Evolutionary conservation across 108 stramenopile species (phyloP), one percentile per base, ranked within the genome.

Genomic region (Nitzschia sp.): DNA sequence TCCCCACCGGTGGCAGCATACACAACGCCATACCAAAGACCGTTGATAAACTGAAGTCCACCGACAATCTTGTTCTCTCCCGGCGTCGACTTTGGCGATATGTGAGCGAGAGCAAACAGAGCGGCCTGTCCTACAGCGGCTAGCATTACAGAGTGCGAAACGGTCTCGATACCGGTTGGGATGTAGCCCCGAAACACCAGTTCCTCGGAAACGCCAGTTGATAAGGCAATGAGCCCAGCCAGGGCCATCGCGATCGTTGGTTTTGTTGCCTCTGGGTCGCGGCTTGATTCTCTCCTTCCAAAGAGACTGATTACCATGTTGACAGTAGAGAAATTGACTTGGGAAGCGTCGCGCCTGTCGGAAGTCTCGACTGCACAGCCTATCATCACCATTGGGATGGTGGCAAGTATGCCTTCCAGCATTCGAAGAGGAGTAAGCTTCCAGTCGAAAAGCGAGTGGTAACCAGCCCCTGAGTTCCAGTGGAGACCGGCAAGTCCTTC

Each of bases 271-370:
- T 49, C 51, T 8, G 57, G 57, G 34, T 74, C 66, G 28, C 46
- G 35, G 0, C 15, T 36, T 46, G 70, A 67, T 46, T 45, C 51
- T 45, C 85, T 61, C 62, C 85, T 36, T 33, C 85, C 85, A 64
- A 86, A 86, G 13, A 86, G 46, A 18, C 62, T 82, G 45, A 86
- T 78, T 17, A 82, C 85, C 79, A 80, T 72, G 54, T 81, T 79
- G 13, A 67, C 74, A 18, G 85, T 86, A 30, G 75, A 38, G 59
- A 86, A 86, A 47, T 72, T 70, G 17, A 77, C 69, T 38, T 69
- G 56, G 25, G 67, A 46, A 25, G 66, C 64, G 34, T 68, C 76
- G 34, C 78, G 65, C 17, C 54, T 24, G 36, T 78, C 77, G 0
- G 75, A 78, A 6, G 55, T 53, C 61, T 82, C 81, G 21, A 82